These are phyloP conservation scores for Cladosporium sp. DNA, from an alignment of 2,329 filamentous ascomycete genomes.

Conservation along the genomic window DNA sequence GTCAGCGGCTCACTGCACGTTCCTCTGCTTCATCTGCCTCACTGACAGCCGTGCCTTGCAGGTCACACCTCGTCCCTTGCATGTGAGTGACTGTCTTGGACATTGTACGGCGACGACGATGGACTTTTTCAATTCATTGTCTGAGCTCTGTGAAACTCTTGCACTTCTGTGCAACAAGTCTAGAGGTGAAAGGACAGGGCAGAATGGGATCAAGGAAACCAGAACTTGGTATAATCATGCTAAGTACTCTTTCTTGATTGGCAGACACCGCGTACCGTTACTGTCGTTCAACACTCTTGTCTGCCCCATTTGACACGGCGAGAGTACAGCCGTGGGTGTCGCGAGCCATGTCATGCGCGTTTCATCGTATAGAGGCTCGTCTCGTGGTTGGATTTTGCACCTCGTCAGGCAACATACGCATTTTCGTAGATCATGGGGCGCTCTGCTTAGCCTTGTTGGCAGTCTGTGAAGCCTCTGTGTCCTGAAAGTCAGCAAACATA, in stretches of 20 bases:
- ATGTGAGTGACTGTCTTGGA: constrained; percentile 8
- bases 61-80: constrained; percentile 18
- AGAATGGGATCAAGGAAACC: constrained; percentile 21
- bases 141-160: not conserved
- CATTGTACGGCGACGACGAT: not conserved
- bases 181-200: not conserved
- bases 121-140: not conserved
- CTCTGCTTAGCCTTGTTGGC: constrained; percentile 38
- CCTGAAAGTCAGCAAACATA: constrained; percentile 25
- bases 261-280: constrained; percentile 8
- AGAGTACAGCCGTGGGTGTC: constrained; percentile 12
- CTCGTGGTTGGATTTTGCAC: constrained; percentile 9
- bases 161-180: not conserved
- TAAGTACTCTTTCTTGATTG: constrained; percentile 12
- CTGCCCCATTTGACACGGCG: constrained; percentile 9
- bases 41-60: constrained; percentile 19
- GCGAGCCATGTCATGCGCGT: constrained; percentile 7
- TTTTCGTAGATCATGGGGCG: constrained; percentile 14
- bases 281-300: not conserved
- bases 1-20: constrained; percentile 13
- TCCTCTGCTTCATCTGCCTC: not conserved
- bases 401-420: not conserved
- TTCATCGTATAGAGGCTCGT: constrained; percentile 17
- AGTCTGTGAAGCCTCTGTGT: constrained; percentile 36
- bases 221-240: constrained; percentile 23